phyloP scores from a whole-genome alignment of 805 yeast genomes.

The Hyphopichia homilentoma region DNA sequence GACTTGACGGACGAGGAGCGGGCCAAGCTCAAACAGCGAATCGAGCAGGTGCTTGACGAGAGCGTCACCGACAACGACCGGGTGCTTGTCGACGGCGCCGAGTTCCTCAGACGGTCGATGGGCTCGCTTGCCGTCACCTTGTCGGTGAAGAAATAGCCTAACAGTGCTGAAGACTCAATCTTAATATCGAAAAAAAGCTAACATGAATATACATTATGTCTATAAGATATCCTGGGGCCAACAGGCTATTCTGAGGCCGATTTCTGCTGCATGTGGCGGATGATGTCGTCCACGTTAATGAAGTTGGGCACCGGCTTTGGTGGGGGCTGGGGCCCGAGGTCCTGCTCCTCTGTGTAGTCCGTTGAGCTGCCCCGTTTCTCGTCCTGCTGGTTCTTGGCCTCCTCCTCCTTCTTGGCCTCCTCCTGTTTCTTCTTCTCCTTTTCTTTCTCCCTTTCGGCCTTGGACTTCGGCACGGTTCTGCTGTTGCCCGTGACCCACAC shows the following conservation, averaged over 20 bases:
- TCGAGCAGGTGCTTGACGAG: constrained; percentile 25
- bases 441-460: constrained; percentile 1
- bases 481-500: constrained; percentile 29
- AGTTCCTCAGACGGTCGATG: constrained; percentile 19
- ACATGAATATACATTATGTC: too few relatives aligned
- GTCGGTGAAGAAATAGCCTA: constrained; percentile 7
- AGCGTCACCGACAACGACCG: constrained; percentile 10
- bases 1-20: constrained; percentile 36
- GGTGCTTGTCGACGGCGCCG: constrained; percentile 6
- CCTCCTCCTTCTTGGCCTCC: not conserved
- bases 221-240: too few relatives aligned
- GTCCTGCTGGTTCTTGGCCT: not conserved
- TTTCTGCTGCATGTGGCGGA: too few relatives aligned
- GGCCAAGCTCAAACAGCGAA: constrained; percentile 20
- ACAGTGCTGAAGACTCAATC: too few relatives aligned
- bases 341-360: too few relatives aligned
- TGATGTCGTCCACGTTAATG: too few relatives aligned
- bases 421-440: not conserved
- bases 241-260: too few relatives aligned
- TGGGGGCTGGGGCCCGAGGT: too few relatives aligned
- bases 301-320: too few relatives aligned
- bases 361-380: too few relatives aligned
- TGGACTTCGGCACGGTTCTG: not conserved
- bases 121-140: constrained; percentile 20
- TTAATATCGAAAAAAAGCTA: too few relatives aligned